A percentile compares a stretch with the other conserved stretches of the same genome.
Evolutionary conservation across 345 rosid species (phyloP).

Genomic region (Anastatica hierochuntica): DNA sequence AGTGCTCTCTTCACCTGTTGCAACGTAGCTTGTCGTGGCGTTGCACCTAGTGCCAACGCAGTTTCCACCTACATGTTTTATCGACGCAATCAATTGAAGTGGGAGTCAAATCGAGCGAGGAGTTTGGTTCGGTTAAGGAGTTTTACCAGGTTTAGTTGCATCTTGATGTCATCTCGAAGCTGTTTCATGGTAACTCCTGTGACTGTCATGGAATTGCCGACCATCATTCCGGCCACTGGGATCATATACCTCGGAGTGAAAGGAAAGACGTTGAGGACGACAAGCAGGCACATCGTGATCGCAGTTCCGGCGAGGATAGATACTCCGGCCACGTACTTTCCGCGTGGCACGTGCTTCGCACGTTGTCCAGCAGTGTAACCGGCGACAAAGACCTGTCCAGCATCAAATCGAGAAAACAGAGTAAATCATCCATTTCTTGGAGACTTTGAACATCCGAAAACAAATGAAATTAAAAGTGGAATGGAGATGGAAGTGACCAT

Average conservation of each 20-base stretch:
- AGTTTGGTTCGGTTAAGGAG: background rate
- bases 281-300: constrained; percentile 56
- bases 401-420: background rate
- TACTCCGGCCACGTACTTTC: constrained; percentile 61
- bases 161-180: constrained; percentile 73
- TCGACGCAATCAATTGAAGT: no score
- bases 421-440: no score
- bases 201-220: constrained; percentile 88
- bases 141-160: constrained; percentile 55
- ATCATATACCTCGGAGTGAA: constrained; percentile 88
- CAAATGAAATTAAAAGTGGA: no score
- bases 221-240: constrained; percentile 92
- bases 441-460: no score
- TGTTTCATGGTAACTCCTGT: constrained; percentile 94
- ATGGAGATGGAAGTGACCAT: constrained; percentile 34
- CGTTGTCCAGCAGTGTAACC: constrained; percentile 84
- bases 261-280: constrained; percentile 65
- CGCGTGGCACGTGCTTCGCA: constrained; percentile 74
- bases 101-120: background rate
- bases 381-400: constrained; percentile 53
- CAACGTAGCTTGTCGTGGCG: constrained; percentile 63
- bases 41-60: constrained; percentile 83
- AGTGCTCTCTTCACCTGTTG: constrained; percentile 70
- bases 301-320: constrained; percentile 63
- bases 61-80: constrained; percentile 60